A percentile compares a stretch with the other conserved stretches of the same genome.
Evolutionary conservation across 805 yeast species (phyloP).

Genomic region (Starmerella bombicola): DNA sequence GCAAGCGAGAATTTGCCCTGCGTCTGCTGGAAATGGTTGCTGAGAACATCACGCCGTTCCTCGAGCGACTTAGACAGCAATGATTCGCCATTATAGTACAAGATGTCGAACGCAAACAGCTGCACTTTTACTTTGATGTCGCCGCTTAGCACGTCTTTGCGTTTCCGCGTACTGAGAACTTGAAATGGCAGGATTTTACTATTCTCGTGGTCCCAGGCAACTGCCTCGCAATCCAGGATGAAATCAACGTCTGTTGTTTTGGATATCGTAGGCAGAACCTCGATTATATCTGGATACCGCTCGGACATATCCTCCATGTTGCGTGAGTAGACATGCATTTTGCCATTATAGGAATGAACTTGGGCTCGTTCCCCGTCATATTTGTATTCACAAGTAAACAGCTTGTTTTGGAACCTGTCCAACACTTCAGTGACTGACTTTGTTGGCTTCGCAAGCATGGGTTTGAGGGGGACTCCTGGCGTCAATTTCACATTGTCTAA

Average conservation of each 20-base stretch:
- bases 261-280: slow-evolving; percentile 48
- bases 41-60: slow-evolving; percentile 55
- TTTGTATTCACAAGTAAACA: slow-evolving; percentile 90
- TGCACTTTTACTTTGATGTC: slow-evolving; percentile 87
- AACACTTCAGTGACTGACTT: slow-evolving; percentile 84
- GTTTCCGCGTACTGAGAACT: slow-evolving; percentile 79
- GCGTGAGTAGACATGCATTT: slow-evolving; percentile 71
- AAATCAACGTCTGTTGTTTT: slow-evolving; percentile 37
- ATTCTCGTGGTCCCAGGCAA: slow-evolving; percentile 80
- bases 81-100: slow-evolving; percentile 62
- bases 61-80: slow-evolving; percentile 52
- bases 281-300: slow-evolving; percentile 80
- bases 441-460: slow-evolving; percentile 97
- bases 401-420: slow-evolving; percentile 72
- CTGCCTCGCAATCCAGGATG: slow-evolving; percentile 92
- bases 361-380: slow-evolving; percentile 98
- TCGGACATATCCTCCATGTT: slow-evolving; percentile 96
- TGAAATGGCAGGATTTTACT: slow-evolving; percentile 88
- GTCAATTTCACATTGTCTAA: slow-evolving; percentile 57
- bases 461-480: slow-evolving; percentile 91
- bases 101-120: slow-evolving; percentile 78
- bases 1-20: slow-evolving; percentile 79
- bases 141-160: slow-evolving; percentile 79
- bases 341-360: slow-evolving; percentile 58
- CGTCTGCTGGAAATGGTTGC: slow-evolving; percentile 43